Percentiles rank a stretch among this genome's conserved stretches.
Conservation (phyloP, 495 filamentous ascomycete species). For the Xylaria cubensis region DNA sequence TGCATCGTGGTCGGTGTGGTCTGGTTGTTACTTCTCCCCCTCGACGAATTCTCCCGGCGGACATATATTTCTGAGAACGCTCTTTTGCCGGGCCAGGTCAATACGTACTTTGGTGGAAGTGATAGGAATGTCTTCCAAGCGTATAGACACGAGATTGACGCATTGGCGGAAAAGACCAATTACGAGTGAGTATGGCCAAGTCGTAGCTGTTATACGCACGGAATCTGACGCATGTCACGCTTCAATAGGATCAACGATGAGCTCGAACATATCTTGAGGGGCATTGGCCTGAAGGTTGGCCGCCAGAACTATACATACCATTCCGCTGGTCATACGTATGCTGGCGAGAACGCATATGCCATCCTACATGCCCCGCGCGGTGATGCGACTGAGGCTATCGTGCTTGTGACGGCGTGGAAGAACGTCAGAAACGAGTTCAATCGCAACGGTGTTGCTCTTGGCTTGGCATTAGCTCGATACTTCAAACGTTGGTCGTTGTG, state of each 20-base stretch:
- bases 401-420: conserved; percentile 86
- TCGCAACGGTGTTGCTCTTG: conserved; percentile 82
- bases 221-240: conserved; percentile 9
- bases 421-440: conserved; percentile 84
- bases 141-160: conserved; percentile 83
- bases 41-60: conserved; percentile 86
- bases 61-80: conserved; percentile 99
- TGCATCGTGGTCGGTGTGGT: conserved; percentile 86
- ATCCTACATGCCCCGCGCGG: conserved; percentile 94
- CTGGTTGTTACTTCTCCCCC: conserved; percentile 92
- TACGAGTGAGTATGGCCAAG: conserved; percentile 46
- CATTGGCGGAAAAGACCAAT: conserved; percentile 60
- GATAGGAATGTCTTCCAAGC: conserved; percentile 95
- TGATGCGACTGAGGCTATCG: conserved; percentile 98
- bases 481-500: conserved; percentile 97
- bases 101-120: conserved; percentile 95
- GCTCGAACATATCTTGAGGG: conserved; percentile 75
- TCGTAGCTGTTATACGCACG: not conserved
- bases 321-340: conserved; percentile 75
- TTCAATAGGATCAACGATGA: conserved; percentile 66
- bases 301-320: conserved; percentile 78
- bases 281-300: conserved; percentile 81
- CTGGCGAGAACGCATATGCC: conserved; percentile 91
- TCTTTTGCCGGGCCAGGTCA: conserved; percentile 91
- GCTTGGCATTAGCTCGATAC: conserved; percentile 86